Evolutionary conservation across 352 stramenopile species (phyloP).

Genomic region (Phytopythium cucurbitacearum): DNA sequence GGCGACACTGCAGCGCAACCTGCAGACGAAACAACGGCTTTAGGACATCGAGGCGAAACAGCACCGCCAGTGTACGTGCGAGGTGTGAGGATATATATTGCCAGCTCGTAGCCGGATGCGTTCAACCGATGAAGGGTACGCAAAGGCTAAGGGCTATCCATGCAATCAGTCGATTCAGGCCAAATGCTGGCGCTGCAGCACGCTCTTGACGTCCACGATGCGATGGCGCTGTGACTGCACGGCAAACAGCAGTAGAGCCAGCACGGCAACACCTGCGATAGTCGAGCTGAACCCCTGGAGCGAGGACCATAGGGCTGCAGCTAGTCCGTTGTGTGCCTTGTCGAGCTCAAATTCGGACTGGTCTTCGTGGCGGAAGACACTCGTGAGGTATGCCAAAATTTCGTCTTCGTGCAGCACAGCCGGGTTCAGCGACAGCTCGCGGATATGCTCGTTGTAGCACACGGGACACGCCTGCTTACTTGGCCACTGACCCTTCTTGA

Average conservation of each 20-base stretch:
- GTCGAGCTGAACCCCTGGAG: conserved; percentile 34
- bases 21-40: conserved; percentile 6
- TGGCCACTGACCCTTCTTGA: conserved; percentile 69
- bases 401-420: conserved; percentile 39
- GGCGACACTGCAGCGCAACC: conserved; percentile 28
- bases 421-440: conserved; percentile 42
- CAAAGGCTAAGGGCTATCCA: not conserved
- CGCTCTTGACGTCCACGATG: conserved; percentile 15
- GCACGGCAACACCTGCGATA: conserved; percentile 22
- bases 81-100: not conserved
- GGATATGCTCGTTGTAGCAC: conserved; percentile 55
- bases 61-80: conserved; percentile 3
- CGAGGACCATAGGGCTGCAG: conserved; percentile 29
- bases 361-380: conserved; percentile 46
- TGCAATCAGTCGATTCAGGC: conserved; percentile 6
- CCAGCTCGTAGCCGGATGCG: not conserved
- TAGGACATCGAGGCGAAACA: conserved; percentile 44
- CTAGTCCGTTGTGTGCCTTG: conserved; percentile 35
- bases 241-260: conserved; percentile 21
- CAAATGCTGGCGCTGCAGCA: conserved; percentile 12
- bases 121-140: not conserved
- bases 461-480: conserved; percentile 40
- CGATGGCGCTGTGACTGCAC: conserved; percentile 15
- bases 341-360: conserved; percentile 46
- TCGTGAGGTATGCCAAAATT: conserved; percentile 49